Evolutionary conservation across 768 basidiomycete species (phyloP), one percentile per base, ranked within the genome.

Genomic region (Ramaria sp.): DNA sequence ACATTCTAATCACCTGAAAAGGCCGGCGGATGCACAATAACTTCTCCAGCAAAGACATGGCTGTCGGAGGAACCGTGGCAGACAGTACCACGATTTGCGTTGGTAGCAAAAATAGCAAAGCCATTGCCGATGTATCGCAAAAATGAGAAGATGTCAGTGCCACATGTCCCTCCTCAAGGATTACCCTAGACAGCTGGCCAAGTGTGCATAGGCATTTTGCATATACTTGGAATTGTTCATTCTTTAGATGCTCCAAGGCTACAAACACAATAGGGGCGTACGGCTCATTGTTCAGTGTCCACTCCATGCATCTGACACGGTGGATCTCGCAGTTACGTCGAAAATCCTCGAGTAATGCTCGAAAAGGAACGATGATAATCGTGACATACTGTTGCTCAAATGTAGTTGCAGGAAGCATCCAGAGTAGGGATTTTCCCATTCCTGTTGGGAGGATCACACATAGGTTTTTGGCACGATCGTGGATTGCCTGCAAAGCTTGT

Each of bases 391-490:
- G 16, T 24, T 37, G 1, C 12, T 15, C 13, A 20, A 22, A 38
- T 13, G 51, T 42, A 20, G 12, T 16, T 2, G 51, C 51, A 3
- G 51, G 51, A 1, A 52, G 38, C 51, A 52, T 52, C 37, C 41
- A 52, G 3, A 52, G 41, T 7, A 52, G 25, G 18, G 39, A 25
- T 24, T 52, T 52, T 5, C 51, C 51, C 3, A 10, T 24, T 1
- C 51, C 51, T 20, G 51, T 52, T 8, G 51, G 51, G 10, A 52
- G 30, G 24, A 52, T 30, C 3, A 27, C 51, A 15, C 15, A n/a
- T 2, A 25, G 15, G 20, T 52, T 28, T 4, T 38, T n/a, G 4
- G 32, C 15, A 3, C 50, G 12, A 6, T 50, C 5, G 24, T n/a
- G n/a, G 7, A 50, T 13, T n/a, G 15, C 24, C 22, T 36, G 16